These are phyloP conservation scores for Aspergillus nanangensis DNA, from an alignment of 495 filamentous ascomycete species.

Conservation along the genomic window DNA sequence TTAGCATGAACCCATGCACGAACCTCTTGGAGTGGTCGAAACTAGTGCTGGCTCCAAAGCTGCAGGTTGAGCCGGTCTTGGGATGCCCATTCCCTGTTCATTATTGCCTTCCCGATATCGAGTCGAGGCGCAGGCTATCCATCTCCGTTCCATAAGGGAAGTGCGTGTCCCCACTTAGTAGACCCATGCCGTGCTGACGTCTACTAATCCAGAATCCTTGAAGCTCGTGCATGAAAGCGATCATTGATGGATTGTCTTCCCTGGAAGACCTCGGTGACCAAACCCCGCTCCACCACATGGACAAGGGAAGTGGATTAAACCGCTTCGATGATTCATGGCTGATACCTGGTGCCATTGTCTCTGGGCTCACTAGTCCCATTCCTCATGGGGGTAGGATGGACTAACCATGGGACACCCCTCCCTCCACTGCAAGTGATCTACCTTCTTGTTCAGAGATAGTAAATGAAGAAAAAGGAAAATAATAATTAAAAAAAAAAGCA, in stretches of 20 bases:
- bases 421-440: not conserved
- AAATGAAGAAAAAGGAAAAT: conserved; percentile 5
- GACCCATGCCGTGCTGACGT: conserved; percentile 10
- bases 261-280: not conserved
- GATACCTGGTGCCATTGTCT: conserved; percentile 7
- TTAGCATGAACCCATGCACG: no score
- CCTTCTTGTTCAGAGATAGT: not conserved
- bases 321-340: not conserved
- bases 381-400: no score
- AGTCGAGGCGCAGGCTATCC: not conserved
- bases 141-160: not conserved
- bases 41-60: not conserved
- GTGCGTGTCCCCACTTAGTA: not conserved
- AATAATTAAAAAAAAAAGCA: conserved; percentile 6
- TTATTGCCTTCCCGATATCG: not conserved
- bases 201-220: not conserved
- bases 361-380: conserved; percentile 8
- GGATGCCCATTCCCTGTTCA: not conserved
- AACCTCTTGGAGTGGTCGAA: no score
- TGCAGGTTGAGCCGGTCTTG: not conserved
- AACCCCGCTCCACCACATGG: not conserved
- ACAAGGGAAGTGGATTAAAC: not conserved
- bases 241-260: not conserved
- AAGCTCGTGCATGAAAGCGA: conserved; percentile 5
- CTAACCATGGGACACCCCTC: not conserved